phyloP scores from a whole-genome alignment of 371 early-diverging fungal genomes.

The Blyttiomyces sp. region DNA sequence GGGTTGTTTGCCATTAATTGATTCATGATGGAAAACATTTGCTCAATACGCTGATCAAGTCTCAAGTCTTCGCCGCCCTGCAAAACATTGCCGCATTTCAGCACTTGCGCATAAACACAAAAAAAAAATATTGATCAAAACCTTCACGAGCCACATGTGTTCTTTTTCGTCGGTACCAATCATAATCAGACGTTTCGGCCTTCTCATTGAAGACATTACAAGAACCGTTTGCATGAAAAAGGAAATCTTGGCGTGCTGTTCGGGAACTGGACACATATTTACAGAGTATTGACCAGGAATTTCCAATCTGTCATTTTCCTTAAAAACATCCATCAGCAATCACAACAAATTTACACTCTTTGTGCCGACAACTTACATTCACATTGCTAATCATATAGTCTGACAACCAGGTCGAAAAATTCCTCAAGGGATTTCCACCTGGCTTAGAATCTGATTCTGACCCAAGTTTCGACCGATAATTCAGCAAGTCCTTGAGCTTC shows the following conservation, averaged over 20 bases:
- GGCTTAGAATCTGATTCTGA: slow-evolving; percentile 22
- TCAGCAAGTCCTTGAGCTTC: slow-evolving; percentile 16
- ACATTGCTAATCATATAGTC: slow-evolving; percentile 46
- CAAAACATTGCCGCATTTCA: neutral
- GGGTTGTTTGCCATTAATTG: slow-evolving; percentile 54
- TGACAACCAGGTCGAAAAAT: slow-evolving; percentile 69
- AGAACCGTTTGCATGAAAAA: slow-evolving; percentile 61
- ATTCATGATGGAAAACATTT: slow-evolving; percentile 73
- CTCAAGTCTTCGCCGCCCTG: slow-evolving; percentile 81
- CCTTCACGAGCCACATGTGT: slow-evolving; percentile 73
- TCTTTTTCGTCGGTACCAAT: slow-evolving; percentile 70
- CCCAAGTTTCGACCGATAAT: slow-evolving; percentile 17
- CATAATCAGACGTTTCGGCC: slow-evolving; percentile 68
- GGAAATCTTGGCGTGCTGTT: slow-evolving; percentile 52
- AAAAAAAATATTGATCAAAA: slow-evolving; percentile 7
- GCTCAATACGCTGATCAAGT: slow-evolving; percentile 75
- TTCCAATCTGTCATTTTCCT: slow-evolving; percentile 49
- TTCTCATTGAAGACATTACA: slow-evolving; percentile 66
- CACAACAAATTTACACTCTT: no score
- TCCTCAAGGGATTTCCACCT: slow-evolving; percentile 38
- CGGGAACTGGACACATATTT: slow-evolving; percentile 31
- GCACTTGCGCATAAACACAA: neutral
- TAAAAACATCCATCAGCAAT: neutral
- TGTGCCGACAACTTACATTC: slow-evolving; percentile 20
- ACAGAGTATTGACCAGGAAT: slow-evolving; percentile 76